These are phyloP conservation scores for Lojkania enalia DNA, from an alignment of 2,329 filamentous ascomycete genomes.

Conservation along the genomic window DNA sequence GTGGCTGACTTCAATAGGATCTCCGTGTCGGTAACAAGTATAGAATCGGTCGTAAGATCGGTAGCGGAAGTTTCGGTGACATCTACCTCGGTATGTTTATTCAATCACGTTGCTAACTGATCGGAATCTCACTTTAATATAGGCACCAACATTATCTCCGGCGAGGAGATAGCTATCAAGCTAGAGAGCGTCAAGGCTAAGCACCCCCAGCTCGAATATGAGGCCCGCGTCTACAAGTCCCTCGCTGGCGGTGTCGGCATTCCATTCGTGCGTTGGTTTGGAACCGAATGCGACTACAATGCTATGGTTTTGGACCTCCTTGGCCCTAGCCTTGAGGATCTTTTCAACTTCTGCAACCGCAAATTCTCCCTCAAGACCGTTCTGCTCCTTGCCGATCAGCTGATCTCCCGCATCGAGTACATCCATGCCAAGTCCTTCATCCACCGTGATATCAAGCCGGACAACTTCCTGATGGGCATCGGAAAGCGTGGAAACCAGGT, in stretches of 20 bases:
- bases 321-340: conserved; percentile 91
- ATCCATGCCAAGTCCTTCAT: conserved; percentile 99
- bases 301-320: conserved; percentile 98
- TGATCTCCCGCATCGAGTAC: conserved; percentile 99
- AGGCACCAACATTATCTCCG: conserved; percentile 99
- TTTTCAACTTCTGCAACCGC: conserved; percentile 99
- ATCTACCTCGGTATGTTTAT: conserved; percentile 77
- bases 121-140: conserved; percentile 23
- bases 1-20: conserved; percentile 65
- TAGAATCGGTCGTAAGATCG: conserved; percentile 98
- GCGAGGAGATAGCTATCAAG: conserved; percentile 99
- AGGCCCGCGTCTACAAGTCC: conserved; percentile 87
- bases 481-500: conserved; percentile 99
- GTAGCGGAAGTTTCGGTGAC: conserved; percentile 95
- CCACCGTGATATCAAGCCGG: conserved; percentile 99
- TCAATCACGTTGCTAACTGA: conserved; percentile 3
- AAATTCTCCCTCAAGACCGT: conserved; percentile 99
- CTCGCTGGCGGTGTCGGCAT: conserved; percentile 97
- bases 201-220: conserved; percentile 98
- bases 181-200: conserved; percentile 99
- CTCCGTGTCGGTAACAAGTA: conserved; percentile 99
- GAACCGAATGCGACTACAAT: conserved; percentile 99
- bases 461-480: conserved; percentile 99
- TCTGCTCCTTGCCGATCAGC: conserved; percentile 91
- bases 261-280: conserved; percentile 98